Conservation (phyloP, 805 yeast species). For the Starmerella ratchasimensis region DNA sequence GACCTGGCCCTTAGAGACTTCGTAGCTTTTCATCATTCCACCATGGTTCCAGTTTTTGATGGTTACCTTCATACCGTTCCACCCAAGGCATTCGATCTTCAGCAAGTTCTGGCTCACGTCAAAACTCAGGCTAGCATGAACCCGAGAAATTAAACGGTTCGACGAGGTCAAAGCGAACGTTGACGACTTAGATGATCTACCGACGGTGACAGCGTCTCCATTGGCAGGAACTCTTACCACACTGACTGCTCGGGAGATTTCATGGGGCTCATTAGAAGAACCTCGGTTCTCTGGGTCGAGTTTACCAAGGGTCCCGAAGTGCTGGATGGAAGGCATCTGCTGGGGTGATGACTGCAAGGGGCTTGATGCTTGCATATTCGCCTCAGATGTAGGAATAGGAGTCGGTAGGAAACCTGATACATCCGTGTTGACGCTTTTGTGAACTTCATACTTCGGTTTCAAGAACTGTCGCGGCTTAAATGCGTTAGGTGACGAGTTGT, state of each 20-base stretch:
- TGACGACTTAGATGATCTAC: slow-evolving; percentile 54
- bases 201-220: slow-evolving; percentile 34
- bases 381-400: slow-evolving; percentile 20
- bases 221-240: slow-evolving; percentile 13
- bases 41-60: slow-evolving; percentile 25
- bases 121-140: slow-evolving; percentile 44
- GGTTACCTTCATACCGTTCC: slow-evolving; percentile 61
- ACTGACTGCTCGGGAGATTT: too few species aligned
- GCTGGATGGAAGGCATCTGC: not conserved
- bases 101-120: slow-evolving; percentile 30
- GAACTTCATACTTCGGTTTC: slow-evolving; percentile 9
- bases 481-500: not conserved
- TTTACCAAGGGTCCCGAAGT: too few species aligned
- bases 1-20: slow-evolving; percentile 48
- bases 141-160: slow-evolving; percentile 49
- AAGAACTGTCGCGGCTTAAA: slow-evolving; percentile 5
- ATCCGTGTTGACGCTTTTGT: slow-evolving; percentile 9
- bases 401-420: slow-evolving; percentile 12
- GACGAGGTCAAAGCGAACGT: slow-evolving; percentile 36
- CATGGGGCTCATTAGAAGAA: not conserved
- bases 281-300: not conserved
- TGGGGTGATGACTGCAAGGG: slow-evolving; percentile 14
- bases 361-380: slow-evolving; percentile 10
- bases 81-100: slow-evolving; percentile 58
- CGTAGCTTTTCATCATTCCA: slow-evolving; percentile 25